Evolutionary conservation across 495 filamentous ascomycete genomes (phyloP).

Genomic region (Aspergillus mulundensis): DNA sequence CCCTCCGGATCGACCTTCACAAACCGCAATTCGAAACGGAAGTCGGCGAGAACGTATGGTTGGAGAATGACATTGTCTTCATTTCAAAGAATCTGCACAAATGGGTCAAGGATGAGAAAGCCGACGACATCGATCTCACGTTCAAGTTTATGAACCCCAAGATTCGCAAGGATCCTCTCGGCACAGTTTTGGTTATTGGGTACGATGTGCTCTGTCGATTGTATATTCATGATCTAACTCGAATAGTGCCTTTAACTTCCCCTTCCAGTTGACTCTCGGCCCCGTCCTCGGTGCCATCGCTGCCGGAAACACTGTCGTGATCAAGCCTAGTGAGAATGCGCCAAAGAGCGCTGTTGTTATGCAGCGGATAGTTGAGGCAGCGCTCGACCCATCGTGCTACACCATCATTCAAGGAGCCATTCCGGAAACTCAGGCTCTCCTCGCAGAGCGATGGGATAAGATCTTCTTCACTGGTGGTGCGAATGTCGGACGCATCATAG

Average conservation of each 20-base stretch:
- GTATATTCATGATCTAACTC: slow-evolving; percentile 13
- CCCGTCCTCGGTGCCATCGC: slow-evolving; percentile 87
- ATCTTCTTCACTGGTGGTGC: slow-evolving; percentile 90
- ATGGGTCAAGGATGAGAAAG: slow-evolving; percentile 77
- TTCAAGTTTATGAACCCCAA: slow-evolving; percentile 66
- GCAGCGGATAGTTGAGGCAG: slow-evolving; percentile 67
- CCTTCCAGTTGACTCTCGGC: slow-evolving; percentile 70
- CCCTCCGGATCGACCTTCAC: slow-evolving; percentile 68
- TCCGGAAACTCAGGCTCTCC: slow-evolving; percentile 72
- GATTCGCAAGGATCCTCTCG: slow-evolving; percentile 86
- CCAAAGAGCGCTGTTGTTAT: slow-evolving; percentile 71
- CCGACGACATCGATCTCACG: slow-evolving; percentile 62
- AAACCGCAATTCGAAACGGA: slow-evolving; percentile 68
- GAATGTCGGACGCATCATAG: slow-evolving; percentile 77
- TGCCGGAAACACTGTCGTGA: slow-evolving; percentile 80
- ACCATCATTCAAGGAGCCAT: slow-evolving; percentile 74
- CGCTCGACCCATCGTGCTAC: slow-evolving; percentile 75
- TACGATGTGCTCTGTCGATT: slow-evolving; percentile 21
- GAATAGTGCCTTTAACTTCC: slow-evolving; percentile 79
- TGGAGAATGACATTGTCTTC: slow-evolving; percentile 74
- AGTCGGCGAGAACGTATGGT: slow-evolving; percentile 67
- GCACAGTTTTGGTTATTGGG: slow-evolving; percentile 81
- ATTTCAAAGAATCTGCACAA: slow-evolving; percentile 68
- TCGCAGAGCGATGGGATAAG: slow-evolving; percentile 93
- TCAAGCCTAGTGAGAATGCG: slow-evolving; percentile 86